Conservation (phyloP, 441 rosid genomes). For the Populus hybrid region DNA sequence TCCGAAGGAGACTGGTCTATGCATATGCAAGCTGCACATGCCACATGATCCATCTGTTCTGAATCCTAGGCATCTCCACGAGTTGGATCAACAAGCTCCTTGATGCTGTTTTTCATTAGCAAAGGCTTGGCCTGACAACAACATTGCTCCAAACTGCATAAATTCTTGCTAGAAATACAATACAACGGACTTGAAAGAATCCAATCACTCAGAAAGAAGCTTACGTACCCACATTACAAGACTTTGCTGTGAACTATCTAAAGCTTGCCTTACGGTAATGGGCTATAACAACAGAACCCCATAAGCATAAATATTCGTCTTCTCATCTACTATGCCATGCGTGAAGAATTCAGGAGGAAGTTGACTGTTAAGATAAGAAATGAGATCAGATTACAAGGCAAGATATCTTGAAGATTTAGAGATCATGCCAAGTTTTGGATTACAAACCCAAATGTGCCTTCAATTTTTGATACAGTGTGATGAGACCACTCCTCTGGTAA, state of each 20-base stretch:
- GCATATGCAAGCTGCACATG: slow-evolving; percentile 60
- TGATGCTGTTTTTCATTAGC: slow-evolving; percentile 40
- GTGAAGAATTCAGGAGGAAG: slow-evolving; percentile 93
- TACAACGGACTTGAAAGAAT: background rate
- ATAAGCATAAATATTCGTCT: slow-evolving; percentile 84
- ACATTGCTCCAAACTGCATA: background rate
- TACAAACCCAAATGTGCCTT: slow-evolving; percentile 94
- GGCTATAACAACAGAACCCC: slow-evolving; percentile 83
- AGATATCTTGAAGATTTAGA: background rate
- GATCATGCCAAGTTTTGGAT: slow-evolving; percentile 1
- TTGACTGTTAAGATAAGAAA: slow-evolving; percentile 40
- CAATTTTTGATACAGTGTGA: slow-evolving; percentile 72
- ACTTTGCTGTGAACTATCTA: slow-evolving; percentile 75
- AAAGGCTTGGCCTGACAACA: slow-evolving; percentile 76
- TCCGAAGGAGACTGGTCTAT: slow-evolving; percentile 53
- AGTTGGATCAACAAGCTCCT: slow-evolving; percentile 66
- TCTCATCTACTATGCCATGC: slow-evolving; percentile 91
- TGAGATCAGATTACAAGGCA: background rate
- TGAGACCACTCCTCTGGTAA: slow-evolving; percentile 92
- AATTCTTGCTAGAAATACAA: background rate
- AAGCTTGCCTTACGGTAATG: slow-evolving; percentile 77
- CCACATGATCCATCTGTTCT: slow-evolving; percentile 49
- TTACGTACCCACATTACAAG: slow-evolving; percentile 89
- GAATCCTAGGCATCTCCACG: slow-evolving; percentile 44
- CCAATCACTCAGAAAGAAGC: background rate